These are phyloP conservation scores for Bidens hawaiensis DNA, from an alignment of 140 eudicot genomes.

Conservation along the genomic window DNA sequence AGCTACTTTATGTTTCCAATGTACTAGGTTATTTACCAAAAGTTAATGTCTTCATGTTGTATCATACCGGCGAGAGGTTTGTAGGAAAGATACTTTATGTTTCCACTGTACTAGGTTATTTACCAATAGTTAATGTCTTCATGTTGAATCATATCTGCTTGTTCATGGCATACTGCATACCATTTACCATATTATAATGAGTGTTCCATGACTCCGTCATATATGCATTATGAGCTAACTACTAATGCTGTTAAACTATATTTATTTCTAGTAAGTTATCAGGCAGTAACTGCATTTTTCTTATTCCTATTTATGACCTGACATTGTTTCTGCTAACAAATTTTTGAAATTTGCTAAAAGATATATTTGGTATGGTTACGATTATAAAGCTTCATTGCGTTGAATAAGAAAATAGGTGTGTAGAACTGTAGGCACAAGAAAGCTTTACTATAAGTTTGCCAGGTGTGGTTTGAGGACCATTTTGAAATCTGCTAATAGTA, in stretches of 20 bases:
- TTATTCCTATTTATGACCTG: too few species aligned
- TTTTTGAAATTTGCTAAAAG: background rate
- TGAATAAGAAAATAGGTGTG: too few species aligned
- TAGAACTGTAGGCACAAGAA: too few species aligned
- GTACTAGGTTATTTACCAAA: conserved; percentile 1
- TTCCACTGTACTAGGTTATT: background rate
- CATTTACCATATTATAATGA: background rate
- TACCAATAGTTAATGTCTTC: background rate
- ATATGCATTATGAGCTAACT: background rate
- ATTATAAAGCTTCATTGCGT: too few species aligned
- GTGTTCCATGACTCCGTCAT: background rate
- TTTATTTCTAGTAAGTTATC: background rate
- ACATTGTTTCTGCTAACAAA: too few species aligned
- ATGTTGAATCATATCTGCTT: too few species aligned
- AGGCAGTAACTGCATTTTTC: background rate
- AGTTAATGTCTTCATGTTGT: background rate
- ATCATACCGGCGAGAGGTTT: too few species aligned
- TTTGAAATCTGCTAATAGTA: too few species aligned
- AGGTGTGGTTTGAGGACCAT: too few species aligned
- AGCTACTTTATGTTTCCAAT: background rate
- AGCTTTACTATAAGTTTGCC: too few species aligned
- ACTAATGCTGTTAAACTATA: background rate
- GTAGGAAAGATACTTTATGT: too few species aligned
- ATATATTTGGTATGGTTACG: background rate
- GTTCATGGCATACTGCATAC: too few species aligned